phyloP scores from a whole-genome alignment of 2,329 filamentous ascomycete species.

The Coniochaeta sp. region DNA sequence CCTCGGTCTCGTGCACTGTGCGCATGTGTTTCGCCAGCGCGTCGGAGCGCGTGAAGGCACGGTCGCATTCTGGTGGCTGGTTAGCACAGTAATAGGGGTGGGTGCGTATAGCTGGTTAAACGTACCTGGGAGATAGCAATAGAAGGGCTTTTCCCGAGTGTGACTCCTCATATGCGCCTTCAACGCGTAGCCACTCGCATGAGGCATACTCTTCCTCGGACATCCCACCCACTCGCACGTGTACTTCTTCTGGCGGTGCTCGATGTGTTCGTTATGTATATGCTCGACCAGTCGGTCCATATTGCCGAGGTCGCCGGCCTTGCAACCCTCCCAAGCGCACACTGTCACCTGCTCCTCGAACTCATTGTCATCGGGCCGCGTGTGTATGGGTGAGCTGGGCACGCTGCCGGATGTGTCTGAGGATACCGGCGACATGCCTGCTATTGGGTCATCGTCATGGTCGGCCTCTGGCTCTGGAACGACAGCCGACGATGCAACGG shows the following conservation, averaged over 20 bases:
- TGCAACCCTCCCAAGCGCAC: conserved; percentile 73
- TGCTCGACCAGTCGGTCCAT: conserved; percentile 79
- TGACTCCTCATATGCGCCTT: conserved; percentile 98
- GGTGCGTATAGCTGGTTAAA: background rate
- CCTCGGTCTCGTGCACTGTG: conserved; percentile 95
- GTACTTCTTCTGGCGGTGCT: conserved; percentile 89
- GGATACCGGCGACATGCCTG: conserved; percentile 62
- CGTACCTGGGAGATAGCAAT: conserved; percentile 86
- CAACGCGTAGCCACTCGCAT: conserved; percentile 91
- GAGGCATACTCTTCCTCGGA: conserved; percentile 76
- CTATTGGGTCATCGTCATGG: conserved; percentile 38
- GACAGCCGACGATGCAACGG: conserved; percentile 37
- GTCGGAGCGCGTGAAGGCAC: conserved; percentile 92
- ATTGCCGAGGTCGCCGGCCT: conserved; percentile 62
- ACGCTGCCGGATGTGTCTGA: conserved; percentile 86
- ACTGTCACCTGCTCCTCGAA: conserved; percentile 70
- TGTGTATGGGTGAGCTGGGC: conserved; percentile 61
- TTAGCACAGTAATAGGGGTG: background rate
- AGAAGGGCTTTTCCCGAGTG: conserved; percentile 96
- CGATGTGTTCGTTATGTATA: conserved; percentile 90
- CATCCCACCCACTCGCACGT: conserved; percentile 98
- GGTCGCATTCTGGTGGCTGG: conserved; percentile 71
- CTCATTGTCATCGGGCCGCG: conserved; percentile 67
- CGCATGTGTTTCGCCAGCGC: conserved; percentile 97
- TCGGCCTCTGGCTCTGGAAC: conserved; percentile 39